Conservation (phyloP, 306 rosid genomes). For the Sphenostylis stenocarpa region DNA sequence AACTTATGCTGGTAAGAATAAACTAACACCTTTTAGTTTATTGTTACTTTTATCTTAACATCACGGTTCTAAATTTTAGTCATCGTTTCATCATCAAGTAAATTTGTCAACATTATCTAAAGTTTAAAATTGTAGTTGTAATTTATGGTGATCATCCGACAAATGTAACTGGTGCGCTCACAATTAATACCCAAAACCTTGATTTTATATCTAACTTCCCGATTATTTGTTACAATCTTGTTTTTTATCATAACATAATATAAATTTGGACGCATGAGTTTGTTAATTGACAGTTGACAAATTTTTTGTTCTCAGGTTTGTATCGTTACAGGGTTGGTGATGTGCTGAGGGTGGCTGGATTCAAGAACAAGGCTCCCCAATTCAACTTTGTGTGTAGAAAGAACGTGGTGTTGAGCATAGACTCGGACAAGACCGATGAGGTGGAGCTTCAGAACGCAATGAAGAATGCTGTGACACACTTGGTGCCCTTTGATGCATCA, state of each 20-base stretch:
- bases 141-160: not conserved
- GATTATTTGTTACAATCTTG: not conserved
- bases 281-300: not conserved
- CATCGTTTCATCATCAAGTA: not conserved
- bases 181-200: not conserved
- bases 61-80: not conserved
- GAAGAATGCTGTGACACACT: slow-evolving; percentile 64
- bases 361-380: slow-evolving; percentile 97
- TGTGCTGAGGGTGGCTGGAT: slow-evolving; percentile 75
- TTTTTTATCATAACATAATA: not conserved
- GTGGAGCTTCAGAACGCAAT: slow-evolving; percentile 93
- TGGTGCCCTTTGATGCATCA: slow-evolving; percentile 68
- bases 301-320: slow-evolving; percentile 49
- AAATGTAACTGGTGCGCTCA: not conserved
- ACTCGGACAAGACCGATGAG: slow-evolving; percentile 91
- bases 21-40: not conserved
- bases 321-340: slow-evolving; percentile 94
- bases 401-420: slow-evolving; percentile 89
- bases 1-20: slow-evolving; percentile 74
- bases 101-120: not conserved
- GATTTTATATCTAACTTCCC: not conserved
- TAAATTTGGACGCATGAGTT: not conserved
- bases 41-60: not conserved
- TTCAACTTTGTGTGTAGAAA: slow-evolving; percentile 88
- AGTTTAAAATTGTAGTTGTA: too few species aligned